Percentiles rank a stretch among this genome's conserved stretches.
Conservation (phyloP, 1,139 yeast genomes). For the Kodamaea alishanica region DNA sequence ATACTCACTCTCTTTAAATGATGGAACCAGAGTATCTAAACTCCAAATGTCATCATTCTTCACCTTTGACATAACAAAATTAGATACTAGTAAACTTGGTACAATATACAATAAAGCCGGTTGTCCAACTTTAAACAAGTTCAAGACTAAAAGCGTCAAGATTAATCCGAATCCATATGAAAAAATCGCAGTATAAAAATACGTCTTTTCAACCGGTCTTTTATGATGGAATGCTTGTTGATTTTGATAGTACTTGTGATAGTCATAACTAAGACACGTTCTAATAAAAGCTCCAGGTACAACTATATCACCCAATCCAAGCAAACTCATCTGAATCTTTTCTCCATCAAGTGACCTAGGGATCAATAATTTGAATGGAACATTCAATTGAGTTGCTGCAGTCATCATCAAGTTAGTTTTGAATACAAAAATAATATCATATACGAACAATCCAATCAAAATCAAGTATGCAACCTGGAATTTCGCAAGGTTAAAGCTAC, state of each 20-base stretch:
- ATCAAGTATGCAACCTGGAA: conserved; percentile 46
- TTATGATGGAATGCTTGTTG: conserved; percentile 38
- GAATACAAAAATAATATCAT: conserved; percentile 67
- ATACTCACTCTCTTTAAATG: conserved; percentile 17
- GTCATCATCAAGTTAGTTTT: conserved; percentile 59
- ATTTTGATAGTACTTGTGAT: conserved; percentile 31
- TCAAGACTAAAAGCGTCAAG: conserved; percentile 39
- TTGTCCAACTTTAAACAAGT: conserved; percentile 46
- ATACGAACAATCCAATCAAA: conserved; percentile 49
- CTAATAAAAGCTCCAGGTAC: conserved; percentile 53
- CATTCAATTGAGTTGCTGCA: conserved; percentile 55
- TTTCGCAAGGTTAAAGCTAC: conserved; percentile 27
- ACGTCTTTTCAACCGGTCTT: conserved; percentile 38
- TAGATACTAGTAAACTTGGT: conserved; percentile 40
- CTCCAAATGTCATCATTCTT: conserved; percentile 13
- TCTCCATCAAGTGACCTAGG: conserved; percentile 27
- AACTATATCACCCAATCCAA: conserved; percentile 62
- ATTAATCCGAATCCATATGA: conserved; percentile 46
- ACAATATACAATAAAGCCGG: conserved; percentile 66
- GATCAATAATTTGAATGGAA: conserved; percentile 53
- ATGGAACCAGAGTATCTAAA: conserved; percentile 10
- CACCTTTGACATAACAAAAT: conserved; percentile 16
- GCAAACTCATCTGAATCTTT: conserved; percentile 16
- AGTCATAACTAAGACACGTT: conserved; percentile 50
- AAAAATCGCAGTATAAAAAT: conserved; percentile 40